Percentiles rank a stretch among this genome's conserved stretches.
phyloP scores from a whole-genome alignment of 31 red algal species.

The Odonthalia washingtoniensis region DNA sequence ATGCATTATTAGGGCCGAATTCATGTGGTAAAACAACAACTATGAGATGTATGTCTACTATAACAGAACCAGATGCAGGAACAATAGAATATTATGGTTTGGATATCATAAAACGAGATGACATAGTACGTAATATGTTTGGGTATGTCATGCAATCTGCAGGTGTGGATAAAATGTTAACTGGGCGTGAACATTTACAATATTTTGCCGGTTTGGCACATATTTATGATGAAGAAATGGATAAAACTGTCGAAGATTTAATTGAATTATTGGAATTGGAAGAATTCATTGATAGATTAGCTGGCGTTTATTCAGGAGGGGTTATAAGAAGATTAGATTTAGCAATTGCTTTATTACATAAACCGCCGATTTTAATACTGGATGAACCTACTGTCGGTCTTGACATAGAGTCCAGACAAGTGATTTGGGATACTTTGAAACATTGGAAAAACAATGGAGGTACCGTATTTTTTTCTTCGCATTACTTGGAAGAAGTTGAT shows the following conservation, averaged over 20 bases:
- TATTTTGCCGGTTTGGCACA: slow-evolving; percentile 79
- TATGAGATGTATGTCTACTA: slow-evolving; percentile 74
- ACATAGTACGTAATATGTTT: slow-evolving; percentile 72
- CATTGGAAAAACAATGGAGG: slow-evolving; percentile 56
- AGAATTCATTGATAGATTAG: slow-evolving; percentile 83
- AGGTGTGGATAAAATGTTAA: slow-evolving; percentile 90
- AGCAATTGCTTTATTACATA: slow-evolving; percentile 85
- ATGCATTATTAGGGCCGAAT: slow-evolving; percentile 95
- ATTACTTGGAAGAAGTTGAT: slow-evolving; percentile 97
- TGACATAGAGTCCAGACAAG: slow-evolving; percentile 73
- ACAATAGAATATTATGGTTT: slow-evolving; percentile 69
- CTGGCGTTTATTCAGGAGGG: slow-evolving; percentile 92
- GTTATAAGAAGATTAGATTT: slow-evolving; percentile 89
- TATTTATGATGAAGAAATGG: slow-evolving; percentile 12
- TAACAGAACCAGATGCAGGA: slow-evolving; percentile 72
- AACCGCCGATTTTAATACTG: slow-evolving; percentile 88
- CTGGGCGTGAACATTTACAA: slow-evolving; percentile 86
- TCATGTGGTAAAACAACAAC: slow-evolving; percentile 95
- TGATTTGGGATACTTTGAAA: slow-evolving; percentile 85
- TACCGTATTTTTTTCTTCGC: slow-evolving; percentile 83
- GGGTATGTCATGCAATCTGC: slow-evolving; percentile 91
- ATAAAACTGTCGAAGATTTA: slow-evolving; percentile 57
- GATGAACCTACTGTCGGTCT: slow-evolving; percentile 96
- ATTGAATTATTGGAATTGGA: slow-evolving; percentile 60
- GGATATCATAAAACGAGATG: slow-evolving; percentile 58